Conservation (phyloP, 2,329 filamentous ascomycete genomes). For the Monosporascus sp. region DNA sequence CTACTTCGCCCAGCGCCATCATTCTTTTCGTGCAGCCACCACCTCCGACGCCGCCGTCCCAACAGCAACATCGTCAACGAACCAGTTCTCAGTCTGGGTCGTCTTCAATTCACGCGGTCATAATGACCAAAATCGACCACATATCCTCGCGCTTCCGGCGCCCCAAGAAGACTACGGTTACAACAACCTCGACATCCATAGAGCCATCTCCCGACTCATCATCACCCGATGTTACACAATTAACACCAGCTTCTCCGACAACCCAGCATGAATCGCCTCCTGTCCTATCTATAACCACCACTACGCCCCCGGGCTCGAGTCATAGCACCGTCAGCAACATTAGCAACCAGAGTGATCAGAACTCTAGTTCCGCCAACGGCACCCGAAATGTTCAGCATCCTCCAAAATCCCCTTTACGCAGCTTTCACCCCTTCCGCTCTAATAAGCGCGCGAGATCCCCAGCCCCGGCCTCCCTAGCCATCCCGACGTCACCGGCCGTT, state of each 20-base stretch:
- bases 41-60: too few species aligned
- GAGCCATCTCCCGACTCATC: conserved; percentile 6
- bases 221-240: conserved; percentile 3
- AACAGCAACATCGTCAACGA: neutral
- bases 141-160: conserved; percentile 24
- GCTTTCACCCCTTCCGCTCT: conserved; percentile 36
- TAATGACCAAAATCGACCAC: conserved; percentile 17
- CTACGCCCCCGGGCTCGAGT: conserved; percentile 18
- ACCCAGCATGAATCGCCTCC: conserved; percentile 12
- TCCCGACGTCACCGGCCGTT: conserved; percentile 20
- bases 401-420: conserved; percentile 34
- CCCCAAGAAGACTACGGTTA: conserved; percentile 10
- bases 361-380: neutral
- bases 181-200: conserved; percentile 4
- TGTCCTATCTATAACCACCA: conserved; percentile 21
- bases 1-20: neutral
- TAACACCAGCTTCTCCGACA: neutral
- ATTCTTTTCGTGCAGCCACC: too few species aligned
- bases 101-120: neutral
- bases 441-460: conserved; percentile 44
- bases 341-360: conserved; percentile 1
- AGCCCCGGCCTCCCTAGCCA: conserved; percentile 15
- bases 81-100: too few species aligned
- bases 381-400: conserved; percentile 4
- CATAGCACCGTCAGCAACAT: conserved; percentile 9